phyloP scores from a whole-genome alignment of 2,329 filamentous ascomycete species.

The Penicillium digitatum region DNA sequence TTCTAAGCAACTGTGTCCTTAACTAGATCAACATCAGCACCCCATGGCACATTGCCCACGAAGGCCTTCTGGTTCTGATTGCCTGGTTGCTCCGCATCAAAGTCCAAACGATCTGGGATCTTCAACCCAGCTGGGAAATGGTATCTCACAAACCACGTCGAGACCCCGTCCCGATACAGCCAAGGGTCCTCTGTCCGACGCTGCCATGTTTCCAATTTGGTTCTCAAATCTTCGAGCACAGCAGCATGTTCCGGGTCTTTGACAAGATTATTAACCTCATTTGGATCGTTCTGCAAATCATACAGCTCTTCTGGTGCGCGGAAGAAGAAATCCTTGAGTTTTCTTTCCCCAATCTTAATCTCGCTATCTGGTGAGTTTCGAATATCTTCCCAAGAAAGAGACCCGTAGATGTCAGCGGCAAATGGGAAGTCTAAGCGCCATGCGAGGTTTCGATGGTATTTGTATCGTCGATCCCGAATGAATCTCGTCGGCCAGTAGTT shows the following conservation, averaged over 20 bases:
- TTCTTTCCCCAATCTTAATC: slow-evolving; percentile 40
- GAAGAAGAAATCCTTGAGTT: slow-evolving; percentile 44
- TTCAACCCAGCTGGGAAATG: slow-evolving; percentile 13
- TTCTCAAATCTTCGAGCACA: slow-evolving; percentile 34
- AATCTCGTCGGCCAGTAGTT: slow-evolving; percentile 52
- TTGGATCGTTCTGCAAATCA: slow-evolving; percentile 45
- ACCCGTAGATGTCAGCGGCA: slow-evolving; percentile 46
- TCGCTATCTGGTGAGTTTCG: slow-evolving; percentile 33
- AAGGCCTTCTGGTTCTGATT: slow-evolving; percentile 1
- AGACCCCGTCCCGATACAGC: slow-evolving; percentile 29
- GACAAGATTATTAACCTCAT: slow-evolving; percentile 47
- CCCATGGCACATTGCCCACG: background rate
- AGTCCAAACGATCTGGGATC: slow-evolving; percentile 23
- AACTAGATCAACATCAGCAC: background rate
- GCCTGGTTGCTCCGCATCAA: slow-evolving; percentile 15
- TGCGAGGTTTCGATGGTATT: slow-evolving; percentile 51
- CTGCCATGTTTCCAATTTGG: slow-evolving; percentile 35
- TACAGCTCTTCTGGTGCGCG: slow-evolving; percentile 47
- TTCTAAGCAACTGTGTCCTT: background rate
- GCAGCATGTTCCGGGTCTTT: slow-evolving; percentile 29
- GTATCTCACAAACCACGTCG: slow-evolving; percentile 12
- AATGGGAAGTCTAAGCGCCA: slow-evolving; percentile 52
- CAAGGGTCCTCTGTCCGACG: slow-evolving; percentile 33
- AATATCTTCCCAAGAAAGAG: slow-evolving; percentile 45
- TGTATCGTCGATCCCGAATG: slow-evolving; percentile 44